Evolutionary conservation across 2,329 filamentous ascomycete species (phyloP), one percentile per base, ranked within the genome.

Genomic region (Bipolaris oryzae): DNA sequence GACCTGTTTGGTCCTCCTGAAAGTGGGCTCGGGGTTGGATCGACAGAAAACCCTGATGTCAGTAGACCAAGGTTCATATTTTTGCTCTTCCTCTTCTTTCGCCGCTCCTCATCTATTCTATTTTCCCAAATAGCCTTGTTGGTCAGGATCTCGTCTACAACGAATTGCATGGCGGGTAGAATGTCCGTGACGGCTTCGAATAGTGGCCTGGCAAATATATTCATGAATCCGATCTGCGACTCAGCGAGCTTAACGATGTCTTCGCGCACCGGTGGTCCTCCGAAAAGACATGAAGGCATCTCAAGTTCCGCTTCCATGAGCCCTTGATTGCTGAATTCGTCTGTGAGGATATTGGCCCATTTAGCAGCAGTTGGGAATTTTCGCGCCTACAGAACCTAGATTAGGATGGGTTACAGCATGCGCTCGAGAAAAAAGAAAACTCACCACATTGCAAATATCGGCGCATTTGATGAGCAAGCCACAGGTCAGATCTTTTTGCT

Each of bases 371-470:
- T 87, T 54, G 89, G 84, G 74, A 95, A 93, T 54, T 87, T 89
- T 54, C 95, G 88, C 52, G 93, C 92, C 90, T 94, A 61, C n/a
- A 50, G 16, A 43, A 42, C 13, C 10, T 20, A 65, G 70, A 41
- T 41, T 57, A 49, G 54, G 43, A 15, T 39, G 21, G 18, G 18
- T 6, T 39, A 21, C 18, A n/a, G 6, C 7, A 15, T 28, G 7
- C 21, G 34, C 25, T 7, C 16, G 2, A 38, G 16, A n/a, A n/a
- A 18, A 34, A 28, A 16, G 23, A 7, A 23, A 75, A 88, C 90
- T 76, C 84, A 94, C 91, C 75, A 98, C 95, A 74, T 99, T 99
- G 79, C 94, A 97, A 72, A 99, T 98, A 76, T 99, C 95, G 37
- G 95, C 95, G 74, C 95, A 98, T 76, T 99, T 99, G 78, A 99